phyloP scores from a whole-genome alignment of 2,329 filamentous ascomycete genomes.

The Aureobasidium subglaciale region DNA sequence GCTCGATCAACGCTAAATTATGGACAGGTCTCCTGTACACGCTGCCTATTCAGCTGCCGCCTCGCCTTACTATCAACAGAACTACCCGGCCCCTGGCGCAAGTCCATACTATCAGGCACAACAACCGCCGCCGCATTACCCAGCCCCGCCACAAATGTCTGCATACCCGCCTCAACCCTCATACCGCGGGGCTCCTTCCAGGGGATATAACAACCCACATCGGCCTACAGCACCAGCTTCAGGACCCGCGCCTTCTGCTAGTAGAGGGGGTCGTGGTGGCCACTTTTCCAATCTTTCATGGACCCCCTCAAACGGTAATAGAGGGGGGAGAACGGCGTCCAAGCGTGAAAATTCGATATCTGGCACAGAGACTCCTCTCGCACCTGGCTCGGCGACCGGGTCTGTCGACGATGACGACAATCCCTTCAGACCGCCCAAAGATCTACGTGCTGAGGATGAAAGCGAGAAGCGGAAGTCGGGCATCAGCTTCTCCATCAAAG shows the following conservation, averaged over 20 bases:
- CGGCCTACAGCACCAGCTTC: conserved; percentile 44
- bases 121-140: conserved; percentile 31
- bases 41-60: conserved; percentile 50
- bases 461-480: conserved; percentile 44
- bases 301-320: conserved; percentile 50
- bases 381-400: conserved; percentile 21
- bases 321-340: conserved; percentile 41
- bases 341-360: conserved; percentile 1
- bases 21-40: conserved; percentile 36
- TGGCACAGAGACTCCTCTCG: conserved; percentile 5
- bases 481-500: conserved; percentile 91
- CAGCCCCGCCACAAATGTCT: neutral
- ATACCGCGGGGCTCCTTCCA: conserved; percentile 35
- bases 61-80: conserved; percentile 49
- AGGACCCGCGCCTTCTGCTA: conserved; percentile 25
- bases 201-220: conserved; percentile 33
- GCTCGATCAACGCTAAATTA: conserved; percentile 22
- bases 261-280: conserved; percentile 48
- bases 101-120: conserved; percentile 18
- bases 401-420: conserved; percentile 50
- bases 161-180: conserved; percentile 23
- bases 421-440: conserved; percentile 57
- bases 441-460: conserved; percentile 58
- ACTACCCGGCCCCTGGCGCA: conserved; percentile 18
- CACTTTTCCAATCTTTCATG: conserved; percentile 66